Evolutionary conservation across 495 filamentous ascomycete genomes (phyloP).

Genomic region (Neurospora sp.): DNA sequence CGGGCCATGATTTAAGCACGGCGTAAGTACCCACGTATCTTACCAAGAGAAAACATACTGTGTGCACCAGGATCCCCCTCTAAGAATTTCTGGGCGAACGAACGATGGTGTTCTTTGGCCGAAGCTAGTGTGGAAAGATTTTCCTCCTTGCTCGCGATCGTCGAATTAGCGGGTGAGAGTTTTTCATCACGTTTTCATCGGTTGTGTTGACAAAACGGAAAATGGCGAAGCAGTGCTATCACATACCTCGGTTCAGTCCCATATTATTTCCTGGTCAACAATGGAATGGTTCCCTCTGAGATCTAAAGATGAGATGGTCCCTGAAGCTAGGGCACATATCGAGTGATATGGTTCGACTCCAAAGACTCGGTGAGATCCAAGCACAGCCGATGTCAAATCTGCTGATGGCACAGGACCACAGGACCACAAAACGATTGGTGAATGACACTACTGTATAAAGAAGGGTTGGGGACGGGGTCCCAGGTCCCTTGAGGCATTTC

Average conservation of each 20-base stretch:
- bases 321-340: neutral
- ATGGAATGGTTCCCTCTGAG: neutral
- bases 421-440: neutral
- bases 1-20: neutral
- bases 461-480: neutral
- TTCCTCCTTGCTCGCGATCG: neutral
- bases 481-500: neutral
- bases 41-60: neutral
- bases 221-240: neutral
- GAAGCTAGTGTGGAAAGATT: neutral
- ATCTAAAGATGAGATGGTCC: neutral
- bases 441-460: neutral
- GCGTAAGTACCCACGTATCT: neutral
- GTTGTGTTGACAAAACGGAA: neutral
- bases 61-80: neutral
- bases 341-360: neutral
- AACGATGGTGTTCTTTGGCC: neutral
- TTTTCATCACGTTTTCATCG: neutral
- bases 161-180: neutral
- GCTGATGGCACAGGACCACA: neutral
- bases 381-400: neutral
- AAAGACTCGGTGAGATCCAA: neutral
- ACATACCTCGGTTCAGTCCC: neutral
- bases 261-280: neutral
- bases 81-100: neutral